Conservation (phyloP, 2,329 filamentous ascomycete species). For the Zalaria obscura region DNA sequence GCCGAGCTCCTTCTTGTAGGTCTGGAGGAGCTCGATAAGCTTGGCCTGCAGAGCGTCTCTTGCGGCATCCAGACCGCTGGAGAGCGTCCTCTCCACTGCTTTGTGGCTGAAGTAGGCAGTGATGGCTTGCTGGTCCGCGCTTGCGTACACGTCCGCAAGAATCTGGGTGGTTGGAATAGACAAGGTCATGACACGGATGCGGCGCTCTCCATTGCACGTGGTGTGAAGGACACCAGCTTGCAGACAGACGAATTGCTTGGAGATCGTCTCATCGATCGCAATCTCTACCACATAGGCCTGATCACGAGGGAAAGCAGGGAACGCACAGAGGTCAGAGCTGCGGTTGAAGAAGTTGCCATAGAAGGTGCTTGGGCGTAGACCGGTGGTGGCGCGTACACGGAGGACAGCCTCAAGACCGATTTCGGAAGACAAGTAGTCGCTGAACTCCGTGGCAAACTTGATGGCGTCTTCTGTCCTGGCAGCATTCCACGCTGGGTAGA, state of each 20-base stretch:
- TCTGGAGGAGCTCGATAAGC: slow-evolving; percentile 80
- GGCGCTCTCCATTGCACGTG: slow-evolving; percentile 90
- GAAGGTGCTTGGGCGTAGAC: slow-evolving; percentile 91
- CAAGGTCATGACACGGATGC: slow-evolving; percentile 87
- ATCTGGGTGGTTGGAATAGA: slow-evolving; percentile 85
- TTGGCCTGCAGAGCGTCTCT: slow-evolving; percentile 85
- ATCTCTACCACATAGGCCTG: slow-evolving; percentile 98
- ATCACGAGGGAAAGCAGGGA: slow-evolving; percentile 93
- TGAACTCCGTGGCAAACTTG: slow-evolving; percentile 95
- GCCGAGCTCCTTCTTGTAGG: slow-evolving; percentile 91
- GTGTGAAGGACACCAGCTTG: slow-evolving; percentile 94
- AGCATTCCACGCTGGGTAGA: slow-evolving; percentile 96
- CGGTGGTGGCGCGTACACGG: slow-evolving; percentile 86
- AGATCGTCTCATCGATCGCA: slow-evolving; percentile 87
- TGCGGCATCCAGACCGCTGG: slow-evolving; percentile 77
- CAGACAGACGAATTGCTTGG: slow-evolving; percentile 81
- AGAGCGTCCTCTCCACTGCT: slow-evolving; percentile 79
- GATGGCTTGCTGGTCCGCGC: slow-evolving; percentile 86
- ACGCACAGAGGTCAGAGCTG: slow-evolving; percentile 92
- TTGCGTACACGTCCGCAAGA: slow-evolving; percentile 82
- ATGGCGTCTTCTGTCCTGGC: slow-evolving; percentile 88
- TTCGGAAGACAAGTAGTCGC: slow-evolving; percentile 89
- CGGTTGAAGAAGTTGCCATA: slow-evolving; percentile 99
- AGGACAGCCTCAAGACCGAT: slow-evolving; percentile 94
- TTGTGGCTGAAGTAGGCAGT: slow-evolving; percentile 95